Evolutionary conservation across 768 basidiomycete species (phyloP), one percentile per base, ranked within the genome.

Genomic region (Tylopilus sp.): DNA sequence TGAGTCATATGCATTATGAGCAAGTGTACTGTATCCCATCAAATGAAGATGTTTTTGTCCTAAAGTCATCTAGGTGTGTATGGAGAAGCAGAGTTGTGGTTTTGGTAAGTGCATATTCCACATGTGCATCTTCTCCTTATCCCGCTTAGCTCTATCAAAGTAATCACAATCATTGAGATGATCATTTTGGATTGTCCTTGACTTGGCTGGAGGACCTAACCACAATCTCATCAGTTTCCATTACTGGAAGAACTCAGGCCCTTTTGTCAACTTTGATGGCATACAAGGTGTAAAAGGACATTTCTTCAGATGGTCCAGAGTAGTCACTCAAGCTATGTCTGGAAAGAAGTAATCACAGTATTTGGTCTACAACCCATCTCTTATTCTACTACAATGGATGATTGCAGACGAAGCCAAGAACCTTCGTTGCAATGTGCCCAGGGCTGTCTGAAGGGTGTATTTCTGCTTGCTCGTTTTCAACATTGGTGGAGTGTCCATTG

Each of bases 241-340:
- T n/a, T 75, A 70, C 57, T 75, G 72, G 72, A 69, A 62, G 52
- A 40, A 81, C 47, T 82, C 81, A 0, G 83, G 83, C 4, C 78
- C 81, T 1, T 78, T 85, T 57, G 71, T 70, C 15, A 75, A 80
- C 47, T 75, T 56, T 52, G 40, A 69, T 43, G 57, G 54, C 18
- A 73, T 74, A 44, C 31, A 48, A 25, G 80, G 21, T 70, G 6
- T 28, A 10, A 28, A 28, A 28, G 28, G 28, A 5, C 28, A 70
- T 18, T 82, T 83, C 71, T 51, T 73, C 20, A 70, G 69, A 21
- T 75, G 68, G 66, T 79, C 73, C 69, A 69, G 77, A 11, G 80
- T 79, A 36, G 71, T 80, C 55, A 73, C 72, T 25, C 77, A 81
- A 56, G 82, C 82, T 80, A 74, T 62, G 74, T 77, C 45, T 82